A percentile compares a stretch with the other conserved stretches of the same genome.
Evolutionary conservation across 2,329 filamentous ascomycete species (phyloP).

Genomic region (Ophiosphaerella narmari): DNA sequence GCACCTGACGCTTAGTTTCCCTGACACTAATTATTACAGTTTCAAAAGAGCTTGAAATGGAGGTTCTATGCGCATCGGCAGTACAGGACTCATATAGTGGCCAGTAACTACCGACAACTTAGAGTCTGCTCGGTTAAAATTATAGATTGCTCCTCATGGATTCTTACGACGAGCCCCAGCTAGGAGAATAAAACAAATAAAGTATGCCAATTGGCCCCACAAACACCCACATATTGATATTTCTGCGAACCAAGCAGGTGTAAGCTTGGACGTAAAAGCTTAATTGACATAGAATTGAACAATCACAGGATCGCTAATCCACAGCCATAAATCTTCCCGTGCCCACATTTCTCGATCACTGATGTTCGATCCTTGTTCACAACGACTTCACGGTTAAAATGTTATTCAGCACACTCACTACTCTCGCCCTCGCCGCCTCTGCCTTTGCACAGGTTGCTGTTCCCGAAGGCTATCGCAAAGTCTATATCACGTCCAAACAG

Average conservation of each 20-base stretch:
- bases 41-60: too few relatives aligned
- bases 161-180: not conserved
- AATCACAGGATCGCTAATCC: not conserved
- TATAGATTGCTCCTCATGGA: conserved; percentile 2
- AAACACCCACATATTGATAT: conserved; percentile 1
- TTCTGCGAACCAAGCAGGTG: not conserved
- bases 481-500: conserved; percentile 36
- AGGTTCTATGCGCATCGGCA: too few relatives aligned
- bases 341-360: not conserved
- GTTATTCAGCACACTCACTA: conserved; percentile 20
- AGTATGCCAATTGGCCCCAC: conserved; percentile 5
- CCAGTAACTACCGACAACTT: conserved; percentile 9
- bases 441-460: conserved; percentile 21
- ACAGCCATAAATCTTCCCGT: not conserved
- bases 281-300: not conserved
- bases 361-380: not conserved
- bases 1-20: too few relatives aligned
- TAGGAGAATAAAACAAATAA: not conserved
- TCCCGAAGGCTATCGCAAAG: conserved; percentile 32
- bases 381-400: conserved; percentile 14
- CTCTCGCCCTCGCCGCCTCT: conserved; percentile 24
- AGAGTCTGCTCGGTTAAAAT: conserved; percentile 11
- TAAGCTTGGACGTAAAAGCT: conserved; percentile 1
- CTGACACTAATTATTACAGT: too few relatives aligned
- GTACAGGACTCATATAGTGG: not conserved